Evolutionary conservation across 495 filamentous ascomycete species (phyloP).

Genomic region (Echria macrotheca): DNA sequence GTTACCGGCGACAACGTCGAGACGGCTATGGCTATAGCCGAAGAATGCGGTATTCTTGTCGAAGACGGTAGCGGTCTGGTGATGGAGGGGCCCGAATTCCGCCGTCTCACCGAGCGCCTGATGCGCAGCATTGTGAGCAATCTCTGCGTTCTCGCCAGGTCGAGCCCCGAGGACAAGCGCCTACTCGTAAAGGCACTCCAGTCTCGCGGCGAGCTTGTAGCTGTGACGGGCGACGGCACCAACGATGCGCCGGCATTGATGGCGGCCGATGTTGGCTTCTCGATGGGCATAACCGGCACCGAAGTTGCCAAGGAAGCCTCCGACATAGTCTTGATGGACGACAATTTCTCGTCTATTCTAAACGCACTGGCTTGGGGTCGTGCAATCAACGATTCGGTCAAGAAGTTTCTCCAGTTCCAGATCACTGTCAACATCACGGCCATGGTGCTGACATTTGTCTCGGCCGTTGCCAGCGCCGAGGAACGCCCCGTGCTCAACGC

Average conservation of each 20-base stretch:
- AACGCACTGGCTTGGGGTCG: conserved; percentile 87
- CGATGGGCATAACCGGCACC: conserved; percentile 86
- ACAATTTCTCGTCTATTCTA: conserved; percentile 82
- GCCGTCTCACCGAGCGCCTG: conserved; percentile 60
- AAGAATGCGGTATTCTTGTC: conserved; percentile 78
- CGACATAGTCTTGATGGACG: conserved; percentile 84
- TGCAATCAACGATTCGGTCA: conserved; percentile 83
- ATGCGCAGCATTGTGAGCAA: conserved; percentile 65
- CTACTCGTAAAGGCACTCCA: conserved; percentile 70
- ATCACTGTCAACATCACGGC: conserved; percentile 89
- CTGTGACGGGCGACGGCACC: conserved; percentile 84
- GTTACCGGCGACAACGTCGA: conserved; percentile 83
- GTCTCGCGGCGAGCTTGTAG: conserved; percentile 68
- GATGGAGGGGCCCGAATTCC: conserved; percentile 82
- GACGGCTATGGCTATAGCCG: conserved; percentile 76
- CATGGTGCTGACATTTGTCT: conserved; percentile 74
- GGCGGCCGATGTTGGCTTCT: conserved; percentile 86
- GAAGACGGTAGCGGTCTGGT: conserved; percentile 61
- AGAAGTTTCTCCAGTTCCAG: conserved; percentile 88
- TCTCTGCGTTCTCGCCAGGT: conserved; percentile 78
- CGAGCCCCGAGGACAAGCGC: conserved; percentile 84
- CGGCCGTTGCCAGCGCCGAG: conserved; percentile 62
- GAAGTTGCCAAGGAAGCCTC: conserved; percentile 91
- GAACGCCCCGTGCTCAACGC: conserved; percentile 73
- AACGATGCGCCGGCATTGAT: conserved; percentile 86